Conservation (phyloP, 495 filamentous ascomycete genomes). For the Xylaria longipes region DNA sequence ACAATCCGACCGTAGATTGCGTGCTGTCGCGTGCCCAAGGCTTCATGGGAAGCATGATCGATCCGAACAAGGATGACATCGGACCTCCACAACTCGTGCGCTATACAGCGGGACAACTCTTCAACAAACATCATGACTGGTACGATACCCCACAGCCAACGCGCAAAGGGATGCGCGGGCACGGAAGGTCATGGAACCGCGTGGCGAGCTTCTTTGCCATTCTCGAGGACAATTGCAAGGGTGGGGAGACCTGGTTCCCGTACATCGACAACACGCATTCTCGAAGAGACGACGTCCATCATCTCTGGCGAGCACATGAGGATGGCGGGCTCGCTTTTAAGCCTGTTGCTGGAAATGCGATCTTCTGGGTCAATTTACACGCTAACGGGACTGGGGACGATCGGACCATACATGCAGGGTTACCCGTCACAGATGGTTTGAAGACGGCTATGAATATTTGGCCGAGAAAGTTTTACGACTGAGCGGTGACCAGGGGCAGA, state of each 20-base stretch:
- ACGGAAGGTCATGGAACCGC: slow-evolving; percentile 47
- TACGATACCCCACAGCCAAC: slow-evolving; percentile 44
- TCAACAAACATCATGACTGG: slow-evolving; percentile 59
- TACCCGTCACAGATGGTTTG: slow-evolving; percentile 52
- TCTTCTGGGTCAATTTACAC: slow-evolving; percentile 62
- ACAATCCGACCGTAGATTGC: slow-evolving; percentile 49
- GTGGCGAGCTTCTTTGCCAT: slow-evolving; percentile 58
- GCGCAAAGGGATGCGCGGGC: slow-evolving; percentile 35
- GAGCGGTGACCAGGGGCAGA: neutral
- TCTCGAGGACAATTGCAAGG: slow-evolving; percentile 49
- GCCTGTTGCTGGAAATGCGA: slow-evolving; percentile 57
- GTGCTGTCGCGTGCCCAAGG: slow-evolving; percentile 46
- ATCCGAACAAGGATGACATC: slow-evolving; percentile 53
- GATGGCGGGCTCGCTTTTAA: slow-evolving; percentile 59
- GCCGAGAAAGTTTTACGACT: slow-evolving; percentile 48
- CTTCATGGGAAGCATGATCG: slow-evolving; percentile 54
- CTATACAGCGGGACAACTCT: slow-evolving; percentile 51
- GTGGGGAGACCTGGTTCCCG: slow-evolving; percentile 57
- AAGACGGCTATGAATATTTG: slow-evolving; percentile 67
- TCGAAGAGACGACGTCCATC: slow-evolving; percentile 25
- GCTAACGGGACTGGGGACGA: slow-evolving; percentile 54
- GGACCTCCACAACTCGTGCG: slow-evolving; percentile 58
- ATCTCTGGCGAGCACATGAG: slow-evolving; percentile 51
- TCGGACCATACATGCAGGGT: slow-evolving; percentile 56
- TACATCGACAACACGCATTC: slow-evolving; percentile 32